phyloP scores from a whole-genome alignment of 129 eudicot species.

The Tagetes erecta region DNA sequence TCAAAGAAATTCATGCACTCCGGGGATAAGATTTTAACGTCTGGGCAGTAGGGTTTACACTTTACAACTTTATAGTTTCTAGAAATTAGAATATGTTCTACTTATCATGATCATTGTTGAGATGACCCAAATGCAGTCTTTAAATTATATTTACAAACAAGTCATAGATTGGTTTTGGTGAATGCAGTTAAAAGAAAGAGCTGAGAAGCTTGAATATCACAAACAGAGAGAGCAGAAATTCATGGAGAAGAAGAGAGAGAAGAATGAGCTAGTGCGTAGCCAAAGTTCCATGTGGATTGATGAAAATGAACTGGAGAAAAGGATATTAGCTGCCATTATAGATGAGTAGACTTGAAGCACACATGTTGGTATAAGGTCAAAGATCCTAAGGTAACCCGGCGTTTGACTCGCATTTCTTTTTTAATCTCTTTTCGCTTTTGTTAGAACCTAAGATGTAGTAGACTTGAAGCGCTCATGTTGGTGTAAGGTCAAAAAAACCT shows the following conservation, averaged over 20 bases:
- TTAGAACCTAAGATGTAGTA: background rate
- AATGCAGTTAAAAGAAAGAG: slow-evolving; percentile 71
- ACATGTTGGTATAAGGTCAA: no score
- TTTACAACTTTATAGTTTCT: background rate
- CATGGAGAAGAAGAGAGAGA: slow-evolving; percentile 55
- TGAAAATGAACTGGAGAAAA: slow-evolving; percentile 56
- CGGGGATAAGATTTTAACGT: background rate
- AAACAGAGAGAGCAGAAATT: slow-evolving; percentile 51
- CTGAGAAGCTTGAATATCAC: slow-evolving; percentile 82
- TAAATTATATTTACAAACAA: no score
- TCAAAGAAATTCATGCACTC: background rate
- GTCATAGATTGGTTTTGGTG: background rate
- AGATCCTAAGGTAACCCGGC: background rate
- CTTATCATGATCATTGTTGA: background rate
- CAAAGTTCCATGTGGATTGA: slow-evolving; percentile 76
- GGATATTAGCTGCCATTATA: slow-evolving; percentile 33
- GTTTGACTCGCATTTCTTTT: background rate
- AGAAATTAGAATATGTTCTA: slow-evolving; percentile 1
- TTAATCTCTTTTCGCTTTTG: background rate
- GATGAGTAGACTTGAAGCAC: background rate
- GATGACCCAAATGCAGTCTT: no score
- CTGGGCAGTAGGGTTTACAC: background rate
- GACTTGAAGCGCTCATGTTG: slow-evolving; percentile 18
- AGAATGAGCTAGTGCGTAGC: slow-evolving; percentile 55
- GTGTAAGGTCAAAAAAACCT: slow-evolving; percentile 11